A percentile compares a stretch with the other conserved stretches of the same genome.
Evolutionary conservation across 306 rosid genomes (phyloP).

Genomic region (Psophocarpus tetragonolobus): DNA sequence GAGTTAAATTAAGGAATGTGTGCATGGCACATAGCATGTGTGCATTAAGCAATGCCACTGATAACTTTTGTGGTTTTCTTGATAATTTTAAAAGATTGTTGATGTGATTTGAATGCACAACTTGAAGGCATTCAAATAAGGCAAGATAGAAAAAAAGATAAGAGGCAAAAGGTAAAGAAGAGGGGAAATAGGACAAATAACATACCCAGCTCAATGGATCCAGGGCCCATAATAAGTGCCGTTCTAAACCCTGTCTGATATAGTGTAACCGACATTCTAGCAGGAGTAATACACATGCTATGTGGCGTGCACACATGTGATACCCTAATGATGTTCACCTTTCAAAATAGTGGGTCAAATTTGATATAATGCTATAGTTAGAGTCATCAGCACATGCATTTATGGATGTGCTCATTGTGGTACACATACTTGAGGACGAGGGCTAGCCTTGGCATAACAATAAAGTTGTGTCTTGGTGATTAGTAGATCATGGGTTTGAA

Average conservation of each 20-base stretch:
- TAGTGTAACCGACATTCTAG: neutral
- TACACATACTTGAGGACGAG: too few species aligned
- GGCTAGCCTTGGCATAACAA: too few species aligned
- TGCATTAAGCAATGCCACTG: neutral
- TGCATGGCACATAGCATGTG: too few species aligned
- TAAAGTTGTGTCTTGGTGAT: too few species aligned
- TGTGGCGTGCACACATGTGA: neutral
- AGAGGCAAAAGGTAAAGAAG: neutral
- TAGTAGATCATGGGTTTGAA: too few species aligned
- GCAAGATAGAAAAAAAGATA: neutral
- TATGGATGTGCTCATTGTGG: neutral
- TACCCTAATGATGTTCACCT: neutral
- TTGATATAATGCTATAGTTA: neutral
- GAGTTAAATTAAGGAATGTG: neutral
- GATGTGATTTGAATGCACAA: neutral
- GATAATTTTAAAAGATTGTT: neutral
- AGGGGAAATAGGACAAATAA: neutral
- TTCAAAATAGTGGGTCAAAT: neutral
- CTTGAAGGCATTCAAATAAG: neutral
- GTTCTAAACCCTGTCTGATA: neutral
- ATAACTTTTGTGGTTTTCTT: neutral
- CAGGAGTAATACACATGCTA: too few species aligned
- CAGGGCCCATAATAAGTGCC: neutral
- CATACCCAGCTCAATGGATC: neutral
- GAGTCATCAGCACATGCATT: neutral